Conservation (phyloP, 2,329 filamentous ascomycete genomes). For the Pseudonectria buxi region DNA sequence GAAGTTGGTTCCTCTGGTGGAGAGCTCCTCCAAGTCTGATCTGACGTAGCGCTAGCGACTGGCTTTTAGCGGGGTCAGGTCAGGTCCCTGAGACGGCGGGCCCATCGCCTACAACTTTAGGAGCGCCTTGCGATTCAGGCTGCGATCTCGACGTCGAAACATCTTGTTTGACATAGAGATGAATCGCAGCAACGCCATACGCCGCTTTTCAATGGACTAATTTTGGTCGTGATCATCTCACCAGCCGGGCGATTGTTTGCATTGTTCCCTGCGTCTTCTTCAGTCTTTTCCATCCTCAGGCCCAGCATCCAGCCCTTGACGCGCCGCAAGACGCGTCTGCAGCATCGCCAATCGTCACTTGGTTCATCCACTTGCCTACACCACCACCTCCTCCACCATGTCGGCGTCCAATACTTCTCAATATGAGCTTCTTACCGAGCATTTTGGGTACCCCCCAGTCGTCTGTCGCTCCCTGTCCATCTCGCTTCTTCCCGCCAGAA, state of each 20-base stretch:
- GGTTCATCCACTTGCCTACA: neutral
- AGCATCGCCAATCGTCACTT: conserved; percentile 1
- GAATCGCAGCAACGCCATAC: no score
- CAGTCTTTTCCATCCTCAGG: neutral
- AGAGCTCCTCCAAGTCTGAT: no score
- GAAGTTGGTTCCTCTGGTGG: no score
- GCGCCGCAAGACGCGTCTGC: conserved; percentile 1
- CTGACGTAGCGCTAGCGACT: neutral
- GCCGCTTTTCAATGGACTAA: no score
- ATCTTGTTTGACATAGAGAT: no score
- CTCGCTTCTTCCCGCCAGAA: neutral
- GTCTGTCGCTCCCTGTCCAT: conserved; percentile 43
- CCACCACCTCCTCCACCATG: conserved; percentile 19
- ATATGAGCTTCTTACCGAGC: conserved; percentile 78
- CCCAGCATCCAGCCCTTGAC: neutral
- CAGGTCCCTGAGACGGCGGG: neutral
- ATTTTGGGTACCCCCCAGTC: conserved; percentile 89
- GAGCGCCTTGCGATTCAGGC: neutral
- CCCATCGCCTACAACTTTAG: neutral
- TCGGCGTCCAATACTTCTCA: conserved; percentile 36
- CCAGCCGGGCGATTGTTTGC: no score
- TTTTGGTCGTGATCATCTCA: no score
- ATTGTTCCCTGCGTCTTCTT: no score
- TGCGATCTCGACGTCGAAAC: neutral
- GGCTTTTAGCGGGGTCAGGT: neutral